Conservation (phyloP, 257 asterid species). For the Fraxinus excelsior region DNA sequence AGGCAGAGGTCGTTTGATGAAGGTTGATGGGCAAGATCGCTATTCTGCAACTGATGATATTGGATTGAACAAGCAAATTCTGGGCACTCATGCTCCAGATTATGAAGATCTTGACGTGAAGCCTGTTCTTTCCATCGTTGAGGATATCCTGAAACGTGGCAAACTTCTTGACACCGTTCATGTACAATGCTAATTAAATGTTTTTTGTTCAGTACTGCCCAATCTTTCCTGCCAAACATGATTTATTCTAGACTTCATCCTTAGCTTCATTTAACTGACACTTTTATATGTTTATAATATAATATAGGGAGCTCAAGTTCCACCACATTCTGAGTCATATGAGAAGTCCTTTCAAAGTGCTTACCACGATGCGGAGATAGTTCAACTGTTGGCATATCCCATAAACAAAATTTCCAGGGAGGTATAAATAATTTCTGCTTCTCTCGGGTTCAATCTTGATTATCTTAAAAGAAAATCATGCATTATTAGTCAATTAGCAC, state of each 20-base stretch:
- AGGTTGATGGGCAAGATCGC: conserved; percentile 42
- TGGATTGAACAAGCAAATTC: no score
- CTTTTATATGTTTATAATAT: background rate
- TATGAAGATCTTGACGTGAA: no score
- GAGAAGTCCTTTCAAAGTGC: conserved; percentile 28
- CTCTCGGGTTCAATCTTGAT: background rate
- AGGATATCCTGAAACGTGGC: no score
- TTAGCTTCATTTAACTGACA: background rate
- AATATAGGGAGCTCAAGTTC: conserved; percentile 23
- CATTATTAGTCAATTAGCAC: background rate
- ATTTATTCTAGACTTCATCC: background rate
- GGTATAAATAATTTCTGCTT: conserved; percentile 37
- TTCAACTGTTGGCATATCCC: conserved; percentile 60
- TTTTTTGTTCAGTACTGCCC: background rate
- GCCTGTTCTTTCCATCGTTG: no score
- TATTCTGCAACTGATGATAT: conserved; percentile 45
- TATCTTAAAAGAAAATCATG: background rate
- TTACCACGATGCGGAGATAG: conserved; percentile 49
- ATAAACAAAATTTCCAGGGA: no score
- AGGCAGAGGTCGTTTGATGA: conserved; percentile 26
- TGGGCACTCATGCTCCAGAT: no score
- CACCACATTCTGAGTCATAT: conserved; percentile 29
- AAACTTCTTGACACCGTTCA: no score
- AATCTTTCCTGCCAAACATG: background rate
- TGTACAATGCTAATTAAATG: no score